Evolutionary conservation across 768 basidiomycete species (phyloP), one percentile per base, ranked within the genome.

Genomic region (Coprinopsis sp.): DNA sequence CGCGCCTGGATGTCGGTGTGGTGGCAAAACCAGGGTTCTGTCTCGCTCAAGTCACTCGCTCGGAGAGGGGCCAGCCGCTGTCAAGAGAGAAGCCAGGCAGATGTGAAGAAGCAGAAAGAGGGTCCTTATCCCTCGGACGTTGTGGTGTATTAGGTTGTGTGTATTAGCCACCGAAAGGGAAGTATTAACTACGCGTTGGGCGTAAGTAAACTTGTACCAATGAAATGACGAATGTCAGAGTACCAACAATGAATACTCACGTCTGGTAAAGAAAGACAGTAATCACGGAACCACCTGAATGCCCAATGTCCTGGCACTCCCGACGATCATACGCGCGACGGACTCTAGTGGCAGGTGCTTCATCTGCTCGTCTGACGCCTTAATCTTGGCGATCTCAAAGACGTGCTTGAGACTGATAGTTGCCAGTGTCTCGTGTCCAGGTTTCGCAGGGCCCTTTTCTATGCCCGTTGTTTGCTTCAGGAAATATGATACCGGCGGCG

Each of bases 311-410:
- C 73, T 84, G 42, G 92, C 92, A 55, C 87, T 90, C 40, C 91
- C 94, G 54, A 96, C 71, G 53, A 98, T 75, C 64, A 88, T 89
- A 60, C 84, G 84, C 23, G 91, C 86, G 42, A 99, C 85, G 56
- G 82, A 81, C 72, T 96, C 89, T 52, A 95, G 74, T 52, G 82
- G 79, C 53, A 96, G 74, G 61, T 87, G 87, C 70, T 79, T 87
- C 74, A 96, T 71, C 64, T 91, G 86, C 53, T 86, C 86, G 69
- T 99, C 96, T 59, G 77, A 80, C 44, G 81, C 77, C 73, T 99
- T 99, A 66, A 99, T 88, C 77, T 90, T 95, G 29, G 95, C 91
- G 63, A 99, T 96, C 74, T 98, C 96, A 67, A 93, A 97, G 63
- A 98, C 79, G 74, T 97, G 94, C 74, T 99, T 99, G 58, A 98